Evolutionary conservation across 164 flowering plant species (phyloP).

Genomic region (Tetracentron sinense): DNA sequence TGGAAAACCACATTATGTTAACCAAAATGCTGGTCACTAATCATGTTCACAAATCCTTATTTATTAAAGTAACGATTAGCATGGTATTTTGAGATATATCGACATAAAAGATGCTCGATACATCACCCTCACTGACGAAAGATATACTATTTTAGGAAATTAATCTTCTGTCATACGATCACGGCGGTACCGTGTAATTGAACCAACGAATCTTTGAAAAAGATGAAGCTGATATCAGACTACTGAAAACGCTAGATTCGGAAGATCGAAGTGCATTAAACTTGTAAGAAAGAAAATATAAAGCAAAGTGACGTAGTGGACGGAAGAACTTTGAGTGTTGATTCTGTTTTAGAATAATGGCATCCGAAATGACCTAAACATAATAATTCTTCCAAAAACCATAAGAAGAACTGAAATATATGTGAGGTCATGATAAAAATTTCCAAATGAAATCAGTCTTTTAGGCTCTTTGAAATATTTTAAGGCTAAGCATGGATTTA

Average conservation of each 20-base stretch:
- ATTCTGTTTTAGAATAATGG: too few species aligned
- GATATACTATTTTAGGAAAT: background rate
- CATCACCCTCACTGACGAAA: background rate
- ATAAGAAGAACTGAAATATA: too few species aligned
- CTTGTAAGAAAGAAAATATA: background rate
- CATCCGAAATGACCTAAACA: too few species aligned
- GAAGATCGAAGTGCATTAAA: constrained; percentile 2
- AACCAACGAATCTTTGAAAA: background rate
- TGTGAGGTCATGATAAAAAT: too few species aligned
- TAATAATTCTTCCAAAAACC: too few species aligned
- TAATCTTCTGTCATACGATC: background rate
- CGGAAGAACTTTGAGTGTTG: background rate
- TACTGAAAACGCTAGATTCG: background rate
- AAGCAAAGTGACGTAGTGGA: background rate
- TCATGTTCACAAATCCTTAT: background rate
- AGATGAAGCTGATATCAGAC: background rate
- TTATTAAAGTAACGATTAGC: background rate
- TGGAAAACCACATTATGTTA: background rate
- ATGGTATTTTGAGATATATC: background rate
- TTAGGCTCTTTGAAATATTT: background rate
- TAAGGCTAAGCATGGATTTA: background rate
- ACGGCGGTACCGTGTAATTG: background rate
- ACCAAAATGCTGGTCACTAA: background rate
- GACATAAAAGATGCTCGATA: background rate
- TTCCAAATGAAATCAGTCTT: too few species aligned